These are phyloP conservation scores for Rhypophila decipiens DNA, from an alignment of 495 filamentous ascomycete genomes.

Conservation along the genomic window DNA sequence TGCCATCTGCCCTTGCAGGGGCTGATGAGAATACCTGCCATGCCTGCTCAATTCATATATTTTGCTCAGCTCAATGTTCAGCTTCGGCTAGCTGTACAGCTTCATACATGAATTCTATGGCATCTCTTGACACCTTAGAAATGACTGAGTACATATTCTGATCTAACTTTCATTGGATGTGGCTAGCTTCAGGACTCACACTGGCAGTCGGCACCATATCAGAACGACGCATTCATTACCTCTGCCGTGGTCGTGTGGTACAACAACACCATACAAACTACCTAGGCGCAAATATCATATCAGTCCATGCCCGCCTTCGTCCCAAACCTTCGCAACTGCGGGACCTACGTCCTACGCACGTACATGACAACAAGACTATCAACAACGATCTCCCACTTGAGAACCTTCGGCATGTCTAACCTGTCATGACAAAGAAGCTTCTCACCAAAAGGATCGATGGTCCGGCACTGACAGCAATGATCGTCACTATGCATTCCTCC, in stretches of 20 bases:
- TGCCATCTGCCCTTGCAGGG: too few species aligned
- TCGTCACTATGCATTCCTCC: neutral
- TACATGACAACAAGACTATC: too few species aligned
- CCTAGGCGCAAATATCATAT: neutral
- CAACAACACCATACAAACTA: neutral
- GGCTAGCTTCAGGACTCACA: neutral
- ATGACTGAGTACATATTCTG: neutral
- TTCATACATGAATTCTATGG: too few species aligned
- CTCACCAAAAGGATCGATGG: neutral
- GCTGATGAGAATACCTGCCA: too few species aligned
- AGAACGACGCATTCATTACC: too few species aligned
- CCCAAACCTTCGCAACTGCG: neutral
- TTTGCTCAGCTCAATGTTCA: too few species aligned
- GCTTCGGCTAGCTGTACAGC: too few species aligned
- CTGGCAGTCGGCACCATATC: too few species aligned
- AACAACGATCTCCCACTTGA: too few species aligned
- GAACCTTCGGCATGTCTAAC: too few species aligned
- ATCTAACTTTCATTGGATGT: neutral
- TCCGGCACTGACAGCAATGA: neutral
- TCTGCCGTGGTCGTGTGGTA: neutral
- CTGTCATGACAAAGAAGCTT: neutral
- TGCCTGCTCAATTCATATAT: too few species aligned
- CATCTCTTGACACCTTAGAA: neutral
- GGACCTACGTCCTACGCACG: too few species aligned
- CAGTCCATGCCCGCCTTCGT: neutral